Percentiles rank a stretch among this genome's conserved stretches.
Conservation (phyloP, 2,329 filamentous ascomycete genomes). For the Diaporthe citriasiana region DNA sequence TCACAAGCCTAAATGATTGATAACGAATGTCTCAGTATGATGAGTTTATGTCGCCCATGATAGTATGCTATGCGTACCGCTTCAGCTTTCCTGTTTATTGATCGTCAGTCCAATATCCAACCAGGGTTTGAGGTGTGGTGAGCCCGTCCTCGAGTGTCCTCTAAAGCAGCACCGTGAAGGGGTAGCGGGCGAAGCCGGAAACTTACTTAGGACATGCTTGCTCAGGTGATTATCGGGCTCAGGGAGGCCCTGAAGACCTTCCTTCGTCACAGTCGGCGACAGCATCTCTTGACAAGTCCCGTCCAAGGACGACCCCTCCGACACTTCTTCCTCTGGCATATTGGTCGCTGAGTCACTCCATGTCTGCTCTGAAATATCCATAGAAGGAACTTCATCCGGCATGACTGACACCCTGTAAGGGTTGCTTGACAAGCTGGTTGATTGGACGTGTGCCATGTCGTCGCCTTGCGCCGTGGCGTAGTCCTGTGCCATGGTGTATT, state of each 20-base stretch:
- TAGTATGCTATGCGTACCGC: not conserved
- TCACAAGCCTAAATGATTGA: not conserved
- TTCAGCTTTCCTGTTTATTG: not conserved
- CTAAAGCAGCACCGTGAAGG: not conserved
- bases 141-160: not conserved
- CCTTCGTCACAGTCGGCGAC: not conserved
- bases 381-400: slow-evolving; percentile 6
- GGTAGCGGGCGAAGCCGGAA: not conserved
- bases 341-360: slow-evolving; percentile 10
- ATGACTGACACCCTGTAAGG: not conserved
- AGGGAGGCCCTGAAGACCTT: not conserved
- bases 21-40: not conserved
- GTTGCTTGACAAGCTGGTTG: not conserved
- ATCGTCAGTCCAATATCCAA: not conserved
- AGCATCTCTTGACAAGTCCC: not conserved
- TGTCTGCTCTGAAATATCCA: slow-evolving; percentile 11
- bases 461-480: not conserved
- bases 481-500: not conserved
- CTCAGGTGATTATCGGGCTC: not conserved
- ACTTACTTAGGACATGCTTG: slow-evolving; percentile 2
- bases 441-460: not conserved
- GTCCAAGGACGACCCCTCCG: not conserved
- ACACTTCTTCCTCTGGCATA: not conserved
- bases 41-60: not conserved
- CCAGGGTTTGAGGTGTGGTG: too few relatives aligned